phyloP scores from a whole-genome alignment of 164 flowering plant species.

The Vitis labrusca region DNA sequence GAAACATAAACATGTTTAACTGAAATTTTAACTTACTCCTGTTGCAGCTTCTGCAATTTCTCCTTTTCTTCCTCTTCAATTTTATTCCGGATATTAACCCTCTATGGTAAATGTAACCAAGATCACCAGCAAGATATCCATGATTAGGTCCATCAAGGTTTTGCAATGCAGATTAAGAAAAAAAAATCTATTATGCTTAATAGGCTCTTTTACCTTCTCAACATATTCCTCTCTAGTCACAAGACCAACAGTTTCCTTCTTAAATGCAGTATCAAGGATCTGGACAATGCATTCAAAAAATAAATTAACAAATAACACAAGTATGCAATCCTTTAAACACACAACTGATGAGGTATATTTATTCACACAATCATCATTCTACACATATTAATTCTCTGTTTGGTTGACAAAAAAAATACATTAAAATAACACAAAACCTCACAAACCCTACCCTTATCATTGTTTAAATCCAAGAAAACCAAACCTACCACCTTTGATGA shows the following conservation, averaged over 20 bases:
- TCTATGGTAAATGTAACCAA: constrained; percentile 33
- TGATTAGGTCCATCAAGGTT: no score
- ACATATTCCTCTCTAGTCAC: constrained; percentile 99
- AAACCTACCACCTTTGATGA: no score
- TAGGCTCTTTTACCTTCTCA: constrained; percentile 70
- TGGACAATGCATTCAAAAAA: constrained; percentile 20
- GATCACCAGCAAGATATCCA: no score
- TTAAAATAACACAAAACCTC: no score
- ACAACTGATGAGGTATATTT: no score
- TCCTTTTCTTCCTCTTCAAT: constrained; percentile 98
- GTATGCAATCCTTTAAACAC: no score
- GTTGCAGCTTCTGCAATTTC: constrained; percentile 88
- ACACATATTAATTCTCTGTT: no score
- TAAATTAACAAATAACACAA: background rate
- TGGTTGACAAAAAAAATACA: no score
- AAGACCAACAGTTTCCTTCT: constrained; percentile 97
- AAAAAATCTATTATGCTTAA: background rate
- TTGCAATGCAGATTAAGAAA: background rate
- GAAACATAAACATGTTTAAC: no score
- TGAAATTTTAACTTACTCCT: constrained; percentile 63
- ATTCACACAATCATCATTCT: no score
- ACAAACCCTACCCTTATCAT: no score
- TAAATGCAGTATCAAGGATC: constrained; percentile 96
- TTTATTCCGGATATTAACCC: constrained; percentile 84
- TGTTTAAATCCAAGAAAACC: no score